phyloP scores from a whole-genome alignment of 257 asterid species.

The Solanum etuberosum region DNA sequence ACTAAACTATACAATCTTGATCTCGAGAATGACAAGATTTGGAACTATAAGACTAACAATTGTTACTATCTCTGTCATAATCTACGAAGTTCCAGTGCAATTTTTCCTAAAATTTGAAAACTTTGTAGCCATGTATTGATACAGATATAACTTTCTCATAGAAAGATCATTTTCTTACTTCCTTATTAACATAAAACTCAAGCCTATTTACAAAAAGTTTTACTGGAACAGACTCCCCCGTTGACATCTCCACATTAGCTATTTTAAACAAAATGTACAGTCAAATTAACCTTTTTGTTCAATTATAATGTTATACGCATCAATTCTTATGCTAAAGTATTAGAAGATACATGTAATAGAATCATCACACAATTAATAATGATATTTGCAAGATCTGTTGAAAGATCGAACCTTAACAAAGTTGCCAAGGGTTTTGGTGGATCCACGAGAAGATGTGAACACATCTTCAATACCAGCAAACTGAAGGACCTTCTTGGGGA shows the following conservation, averaged over 20 bases:
- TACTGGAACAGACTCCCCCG: not conserved
- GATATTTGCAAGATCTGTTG: not conserved
- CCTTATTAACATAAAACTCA: not conserved
- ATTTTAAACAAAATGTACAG: not conserved
- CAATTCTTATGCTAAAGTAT: not conserved
- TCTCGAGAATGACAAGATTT: not conserved
- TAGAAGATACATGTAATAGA: not conserved
- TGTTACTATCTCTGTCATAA: no score
- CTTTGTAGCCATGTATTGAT: not conserved
- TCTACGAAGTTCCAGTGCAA: not conserved
- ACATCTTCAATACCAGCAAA: constrained; percentile 91
- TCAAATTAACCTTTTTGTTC: not conserved
- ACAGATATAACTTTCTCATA: not conserved
- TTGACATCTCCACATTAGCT: not conserved
- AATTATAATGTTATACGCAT: not conserved
- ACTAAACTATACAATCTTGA: not conserved
- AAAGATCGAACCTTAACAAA: constrained; percentile 53
- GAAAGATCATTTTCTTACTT: not conserved
- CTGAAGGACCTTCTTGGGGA: constrained; percentile 82
- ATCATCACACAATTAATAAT: not conserved
- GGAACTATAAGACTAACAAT: not conserved
- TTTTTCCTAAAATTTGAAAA: not conserved
- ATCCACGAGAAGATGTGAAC: constrained; percentile 77
- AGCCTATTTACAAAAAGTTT: not conserved
- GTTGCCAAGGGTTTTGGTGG: constrained; percentile 86